Evolutionary conservation across 108 stramenopile genomes (phyloP), one percentile per base, ranked within the genome.

Genomic region (Stephanodiscus minutulus): DNA sequence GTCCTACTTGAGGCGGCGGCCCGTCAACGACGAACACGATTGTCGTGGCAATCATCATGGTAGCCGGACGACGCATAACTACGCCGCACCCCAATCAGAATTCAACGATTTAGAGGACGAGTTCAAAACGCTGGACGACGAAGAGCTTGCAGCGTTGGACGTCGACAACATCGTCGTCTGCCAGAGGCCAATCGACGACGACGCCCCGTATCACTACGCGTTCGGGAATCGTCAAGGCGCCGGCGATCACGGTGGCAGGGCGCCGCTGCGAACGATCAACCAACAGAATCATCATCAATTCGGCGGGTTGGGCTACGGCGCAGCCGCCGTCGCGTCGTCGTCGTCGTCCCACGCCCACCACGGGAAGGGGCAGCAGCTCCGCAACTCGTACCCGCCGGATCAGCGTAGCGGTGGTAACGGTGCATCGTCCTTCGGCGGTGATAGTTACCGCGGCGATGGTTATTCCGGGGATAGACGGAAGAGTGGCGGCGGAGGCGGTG

Each of bases 131-230:
- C 44, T 18, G 10, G 63, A 54, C 29, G 76, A 76, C 53, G 68
- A 76, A 27, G 76, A 76, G 58, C 50, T 76, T 31, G 54, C 68
- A 15, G 62, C 76, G 58, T 76, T 76, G 68, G 76, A 76, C 64
- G 76, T 76, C 35, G 76, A 76, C 49, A 64, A 54, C 29, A 76
- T 76, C 35, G 68, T 76, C 33, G 20, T n/a, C n/a, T n/a, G 50
- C 17, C 53, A 35, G 7, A 61, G 64, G 8, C 69, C 41, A 41
- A 33, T 60, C 6, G 27, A 31, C 20, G 5, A 20, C 27, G 36
- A n/a, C n/a, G n/a, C n/a, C n/a, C n/a, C n/a, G n/a, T n/a, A n/a
- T n/a, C n/a, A n/a, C n/a, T n/a, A n/a, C n/a, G n/a, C 21, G 2
- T 11, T 5, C 43, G 28, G 39, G n/a, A n/a, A n/a, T n/a, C n/a